Percentiles rank a stretch among this genome's conserved stretches.
Conservation (phyloP, 257 asterid genomes). For the Solanum tacnaense region DNA sequence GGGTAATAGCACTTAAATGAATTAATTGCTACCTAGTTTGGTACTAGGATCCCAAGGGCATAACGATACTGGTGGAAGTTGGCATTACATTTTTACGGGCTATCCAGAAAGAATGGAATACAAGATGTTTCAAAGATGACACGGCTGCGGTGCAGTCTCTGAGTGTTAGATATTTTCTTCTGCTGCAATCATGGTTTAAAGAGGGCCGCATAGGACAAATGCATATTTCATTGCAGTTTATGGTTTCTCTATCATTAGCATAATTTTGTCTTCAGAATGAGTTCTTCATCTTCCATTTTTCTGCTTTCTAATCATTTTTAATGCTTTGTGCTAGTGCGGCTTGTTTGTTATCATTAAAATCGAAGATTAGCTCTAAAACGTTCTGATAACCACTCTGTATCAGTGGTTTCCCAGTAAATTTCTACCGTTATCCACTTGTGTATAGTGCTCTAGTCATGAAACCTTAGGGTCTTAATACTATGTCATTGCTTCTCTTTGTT, state of each 20-base stretch:
- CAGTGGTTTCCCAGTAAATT: background rate
- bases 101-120: background rate
- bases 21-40: background rate
- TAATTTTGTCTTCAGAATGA: background rate
- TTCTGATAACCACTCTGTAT: background rate
- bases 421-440: background rate
- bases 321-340: background rate
- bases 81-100: background rate
- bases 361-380: background rate
- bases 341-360: background rate
- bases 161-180: background rate
- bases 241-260: background rate
- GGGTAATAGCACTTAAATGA: background rate
- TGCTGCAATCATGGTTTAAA: background rate
- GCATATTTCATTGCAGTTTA: background rate
- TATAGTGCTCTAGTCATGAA: background rate
- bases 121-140: background rate
- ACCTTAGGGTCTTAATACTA: background rate
- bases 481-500: conserved; percentile 1
- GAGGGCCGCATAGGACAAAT: background rate
- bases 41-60: background rate
- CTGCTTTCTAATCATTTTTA: background rate
- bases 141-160: background rate
- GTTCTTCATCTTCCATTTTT: background rate
- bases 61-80: background rate